phyloP scores from a whole-genome alignment of 192 early-diverging fungal genomes.

The Gonapodya prolifera region DNA sequence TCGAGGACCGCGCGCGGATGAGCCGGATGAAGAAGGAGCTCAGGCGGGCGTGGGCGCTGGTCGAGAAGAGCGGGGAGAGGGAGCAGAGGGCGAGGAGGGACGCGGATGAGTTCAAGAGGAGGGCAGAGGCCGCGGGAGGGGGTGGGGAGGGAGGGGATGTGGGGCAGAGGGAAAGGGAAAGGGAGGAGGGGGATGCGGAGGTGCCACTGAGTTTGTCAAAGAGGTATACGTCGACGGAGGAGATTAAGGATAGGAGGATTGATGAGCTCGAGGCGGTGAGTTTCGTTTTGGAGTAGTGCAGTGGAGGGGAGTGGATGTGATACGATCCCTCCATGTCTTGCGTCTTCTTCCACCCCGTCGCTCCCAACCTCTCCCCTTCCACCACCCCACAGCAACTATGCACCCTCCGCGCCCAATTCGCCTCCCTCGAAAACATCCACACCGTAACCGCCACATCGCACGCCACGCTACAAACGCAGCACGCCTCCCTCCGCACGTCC shows the following conservation, averaged over 20 bases:
- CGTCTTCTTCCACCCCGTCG: too few species aligned
- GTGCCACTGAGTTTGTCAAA: conserved; percentile 10
- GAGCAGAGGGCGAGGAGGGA: background rate
- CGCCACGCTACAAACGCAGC: background rate
- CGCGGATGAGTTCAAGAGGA: too few species aligned
- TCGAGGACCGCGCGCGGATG: background rate
- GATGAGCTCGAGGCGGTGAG: background rate
- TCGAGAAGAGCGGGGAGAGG: background rate
- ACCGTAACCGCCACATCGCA: background rate
- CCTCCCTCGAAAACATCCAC: background rate
- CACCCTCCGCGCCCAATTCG: background rate
- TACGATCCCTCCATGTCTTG: too few species aligned
- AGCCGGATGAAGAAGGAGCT: background rate
- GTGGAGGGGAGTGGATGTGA: too few species aligned
- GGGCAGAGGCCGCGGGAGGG: too few species aligned
- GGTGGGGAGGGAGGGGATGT: background rate
- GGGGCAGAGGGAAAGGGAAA: background rate
- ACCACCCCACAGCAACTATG: background rate
- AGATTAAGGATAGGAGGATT: conserved; percentile 24
- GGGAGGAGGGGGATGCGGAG: background rate
- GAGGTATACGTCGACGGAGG: conserved; percentile 21
- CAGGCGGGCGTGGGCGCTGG: background rate
- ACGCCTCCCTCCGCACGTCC: background rate
- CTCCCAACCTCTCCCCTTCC: background rate
- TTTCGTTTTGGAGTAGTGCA: background rate